These are phyloP conservation scores for Arthrobotrys iridis DNA, from an alignment of 2,329 filamentous ascomycete species.

Conservation along the genomic window DNA sequence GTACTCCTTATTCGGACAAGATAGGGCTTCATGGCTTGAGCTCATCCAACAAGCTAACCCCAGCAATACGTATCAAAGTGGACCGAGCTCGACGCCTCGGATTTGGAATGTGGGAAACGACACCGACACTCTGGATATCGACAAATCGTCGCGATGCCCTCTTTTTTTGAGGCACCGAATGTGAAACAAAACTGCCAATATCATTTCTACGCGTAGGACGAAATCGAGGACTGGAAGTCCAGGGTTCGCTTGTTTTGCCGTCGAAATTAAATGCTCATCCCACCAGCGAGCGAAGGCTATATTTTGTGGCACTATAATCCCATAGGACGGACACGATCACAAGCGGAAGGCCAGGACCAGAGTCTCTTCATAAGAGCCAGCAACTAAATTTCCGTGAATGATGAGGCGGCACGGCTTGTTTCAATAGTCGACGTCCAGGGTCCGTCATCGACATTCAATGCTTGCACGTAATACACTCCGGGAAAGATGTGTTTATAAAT, in stretches of 20 bases:
- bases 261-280: slow-evolving; percentile 53
- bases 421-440: slow-evolving; percentile 32
- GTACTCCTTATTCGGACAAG: slow-evolving; percentile 22
- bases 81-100: slow-evolving; percentile 27
- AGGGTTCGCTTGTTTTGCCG: slow-evolving; percentile 43
- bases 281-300: slow-evolving; percentile 32
- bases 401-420: slow-evolving; percentile 43
- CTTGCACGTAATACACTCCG: slow-evolving; percentile 22
- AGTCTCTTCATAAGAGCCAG: slow-evolving; percentile 29
- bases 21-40: slow-evolving; percentile 19
- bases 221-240: not conserved
- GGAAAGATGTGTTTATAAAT: slow-evolving; percentile 2
- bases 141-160: not conserved
- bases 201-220: not conserved
- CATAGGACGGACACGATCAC: slow-evolving; percentile 25
- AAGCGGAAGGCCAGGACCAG: slow-evolving; percentile 19
- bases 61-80: not conserved
- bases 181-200: not conserved
- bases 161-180: not conserved
- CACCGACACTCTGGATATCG: not conserved
- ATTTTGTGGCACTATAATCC: slow-evolving; percentile 28
- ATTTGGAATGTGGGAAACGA: slow-evolving; percentile 20
- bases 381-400: slow-evolving; percentile 46
- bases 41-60: not conserved
- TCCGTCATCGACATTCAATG: slow-evolving; percentile 10